These are phyloP conservation scores for Psidium friedrichsthalianum DNA, from an alignment of 345 rosid species.

Conservation along the genomic window DNA sequence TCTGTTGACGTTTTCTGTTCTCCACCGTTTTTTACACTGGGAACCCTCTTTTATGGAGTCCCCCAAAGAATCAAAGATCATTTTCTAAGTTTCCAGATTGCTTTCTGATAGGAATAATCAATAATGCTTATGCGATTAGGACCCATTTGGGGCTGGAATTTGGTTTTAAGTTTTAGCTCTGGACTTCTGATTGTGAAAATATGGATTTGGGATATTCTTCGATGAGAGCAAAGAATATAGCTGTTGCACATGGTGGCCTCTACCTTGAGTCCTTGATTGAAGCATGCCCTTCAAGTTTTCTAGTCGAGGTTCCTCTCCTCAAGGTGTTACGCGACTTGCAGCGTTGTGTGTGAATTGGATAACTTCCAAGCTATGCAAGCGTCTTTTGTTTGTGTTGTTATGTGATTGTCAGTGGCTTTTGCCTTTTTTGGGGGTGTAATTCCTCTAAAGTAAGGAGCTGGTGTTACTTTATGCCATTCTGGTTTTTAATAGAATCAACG, in stretches of 20 bases:
- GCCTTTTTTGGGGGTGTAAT: background rate
- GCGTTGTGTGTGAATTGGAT: background rate
- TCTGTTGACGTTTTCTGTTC: background rate
- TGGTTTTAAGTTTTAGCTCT: background rate
- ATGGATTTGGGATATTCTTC: background rate
- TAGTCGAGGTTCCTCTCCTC: background rate
- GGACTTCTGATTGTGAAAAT: conserved; percentile 15
- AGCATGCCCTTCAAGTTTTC: background rate
- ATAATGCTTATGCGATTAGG: background rate
- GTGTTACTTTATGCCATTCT: background rate
- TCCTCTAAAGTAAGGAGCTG: background rate
- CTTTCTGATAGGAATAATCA: background rate
- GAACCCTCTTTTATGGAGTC: background rate
- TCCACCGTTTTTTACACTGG: background rate
- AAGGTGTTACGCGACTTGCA: background rate
- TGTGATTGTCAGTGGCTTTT: background rate
- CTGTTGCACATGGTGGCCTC: background rate
- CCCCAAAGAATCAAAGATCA: background rate
- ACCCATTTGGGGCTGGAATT: background rate
- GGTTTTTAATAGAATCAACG: background rate
- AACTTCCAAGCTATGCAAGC: background rate
- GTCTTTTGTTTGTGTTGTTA: background rate
- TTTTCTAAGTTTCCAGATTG: background rate
- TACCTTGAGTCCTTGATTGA: background rate
- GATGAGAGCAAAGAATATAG: background rate